Evolutionary conservation across 2,329 filamentous ascomycete species (phyloP), one percentile per base, ranked within the genome.

Genomic region (Teratosphaeria zuluensis): DNA sequence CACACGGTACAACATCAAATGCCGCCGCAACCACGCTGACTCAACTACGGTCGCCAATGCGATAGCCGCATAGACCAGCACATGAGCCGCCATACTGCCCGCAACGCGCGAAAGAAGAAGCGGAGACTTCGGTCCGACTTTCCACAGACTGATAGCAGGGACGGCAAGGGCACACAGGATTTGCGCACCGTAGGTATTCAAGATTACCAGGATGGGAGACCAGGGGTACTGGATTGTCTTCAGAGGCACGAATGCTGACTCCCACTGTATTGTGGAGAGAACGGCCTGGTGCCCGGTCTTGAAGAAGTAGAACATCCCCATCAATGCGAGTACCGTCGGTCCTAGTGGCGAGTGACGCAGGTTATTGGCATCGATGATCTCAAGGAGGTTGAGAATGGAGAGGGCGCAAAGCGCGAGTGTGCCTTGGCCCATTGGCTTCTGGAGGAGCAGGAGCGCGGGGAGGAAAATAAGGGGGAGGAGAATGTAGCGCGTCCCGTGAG

Each of bases 281-380:
- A 86, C 88, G 12, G 92, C 92, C 75, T 97, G 92, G 74, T 99
- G 94, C 61, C 94, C 94, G 0, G 94, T 99, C 71, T 95, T 96
- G 84, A 99, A 99, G 78, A 86, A 99, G 77, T 96, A 87, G 74
- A 92, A 95, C 68, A 88, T 90, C 60, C 92, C 94, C 0, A 99
- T 83, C n/a, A 97, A 76, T 11, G 86, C 92, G 30, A 97, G 82
- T 62, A 95, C 81, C 46, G 94, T 78, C 21, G 94, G 92, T 0
- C 91, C 92, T 66, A 97, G 88, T 6, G 90, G 80, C 52, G 85
- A 85, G 54, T 82, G 78, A 16, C 86, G 84, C 0, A 85, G 74
- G 35, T 76, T 76, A 65, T 85, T 85, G 2, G 81, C 83, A 70
- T 85, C 82, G 57, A 86, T 74, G 56, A 86, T 82, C 65, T 86